Conservation (phyloP, 164 flowering plant species). For the Chimonanthus praecox region DNA sequence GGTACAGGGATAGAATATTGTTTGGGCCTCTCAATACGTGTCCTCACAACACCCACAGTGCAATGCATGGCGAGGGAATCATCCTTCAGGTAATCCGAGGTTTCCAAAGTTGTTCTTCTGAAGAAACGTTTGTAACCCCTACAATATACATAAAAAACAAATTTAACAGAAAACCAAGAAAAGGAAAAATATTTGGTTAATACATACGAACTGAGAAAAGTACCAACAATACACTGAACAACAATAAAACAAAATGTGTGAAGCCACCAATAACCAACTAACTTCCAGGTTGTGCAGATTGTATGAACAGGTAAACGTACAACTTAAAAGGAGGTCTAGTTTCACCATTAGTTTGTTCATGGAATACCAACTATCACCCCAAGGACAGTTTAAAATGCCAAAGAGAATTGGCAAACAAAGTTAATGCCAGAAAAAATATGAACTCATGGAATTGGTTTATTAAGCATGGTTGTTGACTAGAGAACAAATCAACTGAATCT, state of each 20-base stretch:
- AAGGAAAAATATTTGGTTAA: background rate
- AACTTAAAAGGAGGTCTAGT: background rate
- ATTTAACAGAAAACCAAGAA: conserved; percentile 4
- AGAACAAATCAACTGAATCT: background rate
- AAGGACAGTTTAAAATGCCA: background rate
- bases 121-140: conserved; percentile 96
- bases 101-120: conserved; percentile 55
- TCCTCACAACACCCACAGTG: conserved; percentile 89
- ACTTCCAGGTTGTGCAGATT: background rate
- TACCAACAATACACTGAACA: background rate
- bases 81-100: conserved; percentile 75
- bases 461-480: background rate
- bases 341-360: too few species aligned
- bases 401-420: background rate
- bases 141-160: background rate
- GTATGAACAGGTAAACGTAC: background rate
- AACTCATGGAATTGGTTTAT: background rate
- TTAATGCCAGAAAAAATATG: background rate
- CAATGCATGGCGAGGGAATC: conserved; percentile 81
- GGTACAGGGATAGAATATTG: conserved; percentile 46
- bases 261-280: background rate
- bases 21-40: conserved; percentile 63
- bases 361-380: background rate
- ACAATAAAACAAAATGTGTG: background rate
- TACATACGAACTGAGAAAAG: background rate